Base-by-base conservation (phyloP, 2,329 filamentous ascomycete species). In the Ramichloridium luteum region DNA sequence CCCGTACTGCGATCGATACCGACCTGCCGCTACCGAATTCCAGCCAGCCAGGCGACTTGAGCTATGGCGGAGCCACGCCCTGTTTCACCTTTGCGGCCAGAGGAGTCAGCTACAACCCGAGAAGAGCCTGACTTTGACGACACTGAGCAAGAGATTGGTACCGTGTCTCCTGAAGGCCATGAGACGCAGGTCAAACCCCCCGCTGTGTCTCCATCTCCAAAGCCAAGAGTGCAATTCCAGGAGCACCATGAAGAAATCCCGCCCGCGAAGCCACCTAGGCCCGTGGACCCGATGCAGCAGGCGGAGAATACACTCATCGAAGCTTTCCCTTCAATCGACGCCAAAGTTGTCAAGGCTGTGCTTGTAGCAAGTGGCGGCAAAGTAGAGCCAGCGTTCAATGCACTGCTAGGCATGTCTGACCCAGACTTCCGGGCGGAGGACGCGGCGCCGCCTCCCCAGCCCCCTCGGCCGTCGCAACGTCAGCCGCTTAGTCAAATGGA, bases 381-480 rank as follows among this genome's bases (percentile, higher is more conserved):
- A 49, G 77, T 96, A 28, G 90, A 98, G 57, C 81, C 84, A 17
- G 88, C 90, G 10, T 98, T 98, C 62, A 90, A 94, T 60, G 90
- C 90, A 20, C 69, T 98, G 26, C 68, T 98, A 27, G 81, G 63
- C 53, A 70, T 70, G 67, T 67, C 63, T 28, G 67, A 71, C 42
- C 67, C 67, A 30, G 57, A 59, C 45, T 68, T 64, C 55, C 54
- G 62, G 38, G 55, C 53, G 3, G 62, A 68, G 34, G 61, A 65
- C 30, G 47, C 49, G n/a, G 77, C 80, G 10, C 79, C 80, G n/a
- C 82, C 80, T 5, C 77, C 78, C 10, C 80, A 78, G 48, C 85
- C 85, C 16, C 84, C 84, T n/a, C 73, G 83, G 29, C 82, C 84
- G 5, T 57, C 66, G n/a, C 65, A 65, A 31, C 60, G 38, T 60